Evolutionary conservation across 2,329 filamentous ascomycete genomes (phyloP).

Genomic region (Aaosphaeria arxii): DNA sequence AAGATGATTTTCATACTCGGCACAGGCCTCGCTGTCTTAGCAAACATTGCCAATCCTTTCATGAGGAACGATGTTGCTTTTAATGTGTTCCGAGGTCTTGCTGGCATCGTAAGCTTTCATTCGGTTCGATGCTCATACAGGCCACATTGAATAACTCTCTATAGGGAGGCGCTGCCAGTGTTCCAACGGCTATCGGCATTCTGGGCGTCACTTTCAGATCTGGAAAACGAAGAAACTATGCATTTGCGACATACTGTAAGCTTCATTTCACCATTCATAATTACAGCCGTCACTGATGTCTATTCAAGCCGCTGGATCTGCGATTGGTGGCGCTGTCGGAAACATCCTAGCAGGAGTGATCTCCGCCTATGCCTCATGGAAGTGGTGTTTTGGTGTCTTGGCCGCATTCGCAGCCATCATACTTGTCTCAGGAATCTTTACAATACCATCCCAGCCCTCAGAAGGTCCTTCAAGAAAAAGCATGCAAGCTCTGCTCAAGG

Average conservation of each 20-base stretch:
- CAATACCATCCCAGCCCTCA: conserved; percentile 52
- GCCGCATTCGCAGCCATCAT: conserved; percentile 57
- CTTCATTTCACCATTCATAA: too few species aligned
- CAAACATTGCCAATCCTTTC: conserved; percentile 59
- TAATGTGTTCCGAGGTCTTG: conserved; percentile 61
- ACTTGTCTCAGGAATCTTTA: conserved; percentile 53
- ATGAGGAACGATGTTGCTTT: conserved; percentile 63
- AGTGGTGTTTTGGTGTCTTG: conserved; percentile 63
- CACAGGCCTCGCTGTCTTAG: conserved; percentile 58
- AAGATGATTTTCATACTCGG: conserved; percentile 60
- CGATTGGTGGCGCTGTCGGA: not conserved
- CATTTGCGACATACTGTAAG: conserved; percentile 57
- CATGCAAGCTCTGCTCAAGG: conserved; percentile 25
- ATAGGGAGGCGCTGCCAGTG: conserved; percentile 62
- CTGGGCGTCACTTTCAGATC: conserved; percentile 63
- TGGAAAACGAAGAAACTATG: conserved; percentile 65
- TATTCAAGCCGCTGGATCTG: not conserved
- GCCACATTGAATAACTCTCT: not conserved
- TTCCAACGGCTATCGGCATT: conserved; percentile 67
- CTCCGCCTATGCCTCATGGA: conserved; percentile 47
- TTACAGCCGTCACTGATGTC: not conserved
- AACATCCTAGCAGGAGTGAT: not conserved
- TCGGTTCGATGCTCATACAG: not conserved
- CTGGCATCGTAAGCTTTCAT: conserved; percentile 50
- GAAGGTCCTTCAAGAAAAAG: conserved; percentile 4